phyloP scores from a whole-genome alignment of 768 basidiomycete species.

The Boletus sp. region DNA sequence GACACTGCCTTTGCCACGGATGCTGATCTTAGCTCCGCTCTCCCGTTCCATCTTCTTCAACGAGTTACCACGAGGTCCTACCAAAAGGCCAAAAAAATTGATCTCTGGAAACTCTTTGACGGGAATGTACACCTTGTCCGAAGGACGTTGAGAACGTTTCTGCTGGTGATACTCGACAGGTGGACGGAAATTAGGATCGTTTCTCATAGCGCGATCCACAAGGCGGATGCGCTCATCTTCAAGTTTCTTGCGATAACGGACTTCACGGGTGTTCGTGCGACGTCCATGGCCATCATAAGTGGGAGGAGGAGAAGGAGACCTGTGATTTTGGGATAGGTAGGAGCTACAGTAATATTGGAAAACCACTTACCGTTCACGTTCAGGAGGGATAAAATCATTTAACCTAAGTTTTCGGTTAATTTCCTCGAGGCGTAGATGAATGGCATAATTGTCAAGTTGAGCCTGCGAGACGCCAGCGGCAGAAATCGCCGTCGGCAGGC shows the following conservation, averaged over 20 bases:
- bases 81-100: constrained; percentile 98
- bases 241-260: constrained; percentile 94
- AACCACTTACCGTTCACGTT: constrained; percentile 72
- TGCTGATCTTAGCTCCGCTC: constrained; percentile 97
- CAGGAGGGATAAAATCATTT: constrained; percentile 95
- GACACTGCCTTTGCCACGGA: constrained; percentile 96
- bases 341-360: not conserved
- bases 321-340: constrained; percentile 33
- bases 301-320: constrained; percentile 95
- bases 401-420: constrained; percentile 92
- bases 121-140: constrained; percentile 98
- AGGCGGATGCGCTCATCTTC: constrained; percentile 91
- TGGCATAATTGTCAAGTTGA: constrained; percentile 97
- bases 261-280: constrained; percentile 96
- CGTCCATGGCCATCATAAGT: constrained; percentile 98
- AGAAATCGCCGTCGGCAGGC: constrained; percentile 91
- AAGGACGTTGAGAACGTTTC: constrained; percentile 89
- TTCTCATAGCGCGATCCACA: constrained; percentile 95
- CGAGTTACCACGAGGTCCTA: constrained; percentile 98
- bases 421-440: constrained; percentile 93
- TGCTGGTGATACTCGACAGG: constrained; percentile 96
- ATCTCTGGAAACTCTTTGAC: constrained; percentile 99
- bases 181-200: constrained; percentile 96
- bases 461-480: constrained; percentile 92
- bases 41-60: constrained; percentile 99